Evolutionary conservation across 495 filamentous ascomycete genomes (phyloP).

Genomic region (Hypoxylon cercidicola): DNA sequence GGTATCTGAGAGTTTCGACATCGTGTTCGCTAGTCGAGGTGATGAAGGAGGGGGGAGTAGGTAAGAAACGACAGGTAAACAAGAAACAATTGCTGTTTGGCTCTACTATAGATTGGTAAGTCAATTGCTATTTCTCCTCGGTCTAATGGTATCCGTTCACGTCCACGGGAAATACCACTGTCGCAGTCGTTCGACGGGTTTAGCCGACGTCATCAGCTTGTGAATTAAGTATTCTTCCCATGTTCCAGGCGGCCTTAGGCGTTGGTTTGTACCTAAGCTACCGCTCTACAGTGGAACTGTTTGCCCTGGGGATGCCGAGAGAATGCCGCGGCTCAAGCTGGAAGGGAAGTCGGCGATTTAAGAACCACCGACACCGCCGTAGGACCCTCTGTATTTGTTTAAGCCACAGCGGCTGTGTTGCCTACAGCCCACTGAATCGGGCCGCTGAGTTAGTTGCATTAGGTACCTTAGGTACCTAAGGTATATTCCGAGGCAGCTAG

Average conservation of each 20-base stretch:
- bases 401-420: constrained; percentile 15
- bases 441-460: constrained; percentile 23
- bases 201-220: constrained; percentile 26
- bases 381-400: constrained; percentile 1
- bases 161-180: not conserved
- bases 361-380: constrained; percentile 20
- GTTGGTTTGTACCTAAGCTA: not conserved
- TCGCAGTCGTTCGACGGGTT: constrained; percentile 15
- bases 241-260: constrained; percentile 3
- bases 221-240: constrained; percentile 13
- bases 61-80: no score
- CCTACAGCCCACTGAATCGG: constrained; percentile 13
- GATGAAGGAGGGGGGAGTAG: not conserved
- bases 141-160: constrained; percentile 13
- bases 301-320: constrained; percentile 8
- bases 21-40: constrained; percentile 39
- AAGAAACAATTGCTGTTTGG: not conserved
- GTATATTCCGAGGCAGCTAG: no score
- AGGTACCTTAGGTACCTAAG: constrained; percentile 3
- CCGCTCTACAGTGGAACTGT: constrained; percentile 1
- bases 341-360: constrained; percentile 20
- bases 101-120: not conserved
- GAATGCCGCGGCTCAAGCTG: constrained; percentile 32
- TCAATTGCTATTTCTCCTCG: constrained; percentile 3
- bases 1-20: constrained; percentile 74